phyloP scores from a whole-genome alignment of 164 flowering plant species.

The Echeveria elegans region DNA sequence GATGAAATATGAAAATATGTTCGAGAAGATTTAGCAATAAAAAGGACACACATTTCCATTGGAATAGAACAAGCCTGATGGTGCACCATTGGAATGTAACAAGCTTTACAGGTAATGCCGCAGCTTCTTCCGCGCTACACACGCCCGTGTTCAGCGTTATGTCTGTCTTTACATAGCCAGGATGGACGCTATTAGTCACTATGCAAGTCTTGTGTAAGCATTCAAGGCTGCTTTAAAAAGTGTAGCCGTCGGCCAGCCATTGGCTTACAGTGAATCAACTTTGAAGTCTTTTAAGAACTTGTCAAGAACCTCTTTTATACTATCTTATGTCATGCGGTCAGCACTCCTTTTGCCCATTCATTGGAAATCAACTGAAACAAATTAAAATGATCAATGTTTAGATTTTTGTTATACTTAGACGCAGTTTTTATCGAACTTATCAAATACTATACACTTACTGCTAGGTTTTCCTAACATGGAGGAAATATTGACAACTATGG shows the following conservation, averaged over 20 bases:
- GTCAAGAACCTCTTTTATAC: conserved; percentile 26
- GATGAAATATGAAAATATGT: no score
- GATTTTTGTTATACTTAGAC: no score
- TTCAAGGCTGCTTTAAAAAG: conserved; percentile 21
- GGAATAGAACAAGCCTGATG: neutral
- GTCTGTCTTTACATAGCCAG: conserved; percentile 18
- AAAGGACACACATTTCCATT: neutral
- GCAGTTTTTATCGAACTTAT: no score
- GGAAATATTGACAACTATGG: conserved; percentile 47
- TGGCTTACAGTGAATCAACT: conserved; percentile 20
- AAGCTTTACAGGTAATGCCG: conserved; percentile 15
- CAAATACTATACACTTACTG: conserved; percentile 21
- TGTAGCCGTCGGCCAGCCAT: conserved; percentile 27
- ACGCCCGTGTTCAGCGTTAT: conserved; percentile 10
- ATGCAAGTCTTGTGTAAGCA: conserved; percentile 19
- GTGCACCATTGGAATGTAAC: conserved; percentile 13
- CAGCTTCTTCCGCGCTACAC: conserved; percentile 15
- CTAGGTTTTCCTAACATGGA: conserved; percentile 27
- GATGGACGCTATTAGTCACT: conserved; percentile 11
- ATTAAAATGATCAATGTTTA: no score
- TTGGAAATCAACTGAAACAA: conserved; percentile 17
- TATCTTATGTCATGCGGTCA: conserved; percentile 32
- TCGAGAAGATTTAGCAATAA: no score
- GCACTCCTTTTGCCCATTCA: conserved; percentile 17
- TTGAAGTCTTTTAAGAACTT: conserved; percentile 28